Evolutionary conservation across 1,139 yeast species (phyloP).

Genomic region (Diutina scorzettiae): DNA sequence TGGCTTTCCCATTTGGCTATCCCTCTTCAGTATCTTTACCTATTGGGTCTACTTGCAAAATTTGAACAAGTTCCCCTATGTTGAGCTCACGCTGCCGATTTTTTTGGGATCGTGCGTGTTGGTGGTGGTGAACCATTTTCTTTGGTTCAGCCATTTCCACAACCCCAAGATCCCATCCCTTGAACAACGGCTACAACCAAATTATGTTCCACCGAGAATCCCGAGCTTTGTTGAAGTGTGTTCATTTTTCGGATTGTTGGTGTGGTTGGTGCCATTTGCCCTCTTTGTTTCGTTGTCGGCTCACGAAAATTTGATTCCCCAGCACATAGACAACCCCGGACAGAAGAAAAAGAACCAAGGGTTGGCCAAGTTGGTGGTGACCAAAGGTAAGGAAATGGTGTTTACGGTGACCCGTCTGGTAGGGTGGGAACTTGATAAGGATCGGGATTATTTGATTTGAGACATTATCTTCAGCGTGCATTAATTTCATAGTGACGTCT

Average conservation of each 20-base stretch:
- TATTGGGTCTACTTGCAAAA: slow-evolving; percentile 68
- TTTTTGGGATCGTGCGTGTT: slow-evolving; percentile 62
- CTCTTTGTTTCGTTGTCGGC: slow-evolving; percentile 88
- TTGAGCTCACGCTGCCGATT: slow-evolving; percentile 56
- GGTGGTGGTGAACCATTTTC: slow-evolving; percentile 69
- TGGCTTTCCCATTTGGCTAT: slow-evolving; percentile 60
- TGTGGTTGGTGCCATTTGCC: slow-evolving; percentile 92
- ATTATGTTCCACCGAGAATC: slow-evolving; percentile 53
- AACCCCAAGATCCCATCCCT: slow-evolving; percentile 50
- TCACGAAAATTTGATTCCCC: slow-evolving; percentile 79
- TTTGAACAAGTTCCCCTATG: slow-evolving; percentile 72
- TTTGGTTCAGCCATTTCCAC: slow-evolving; percentile 85
- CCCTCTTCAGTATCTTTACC: slow-evolving; percentile 54
- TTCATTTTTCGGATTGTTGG: slow-evolving; percentile 83
- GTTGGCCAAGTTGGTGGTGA: slow-evolving; percentile 55
- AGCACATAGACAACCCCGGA: slow-evolving; percentile 26
- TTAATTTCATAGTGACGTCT: too few relatives aligned
- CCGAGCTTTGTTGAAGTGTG: slow-evolving; percentile 85
- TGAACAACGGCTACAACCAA: slow-evolving; percentile 43
- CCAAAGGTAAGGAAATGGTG: slow-evolving; percentile 36
- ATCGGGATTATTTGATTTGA: slow-evolving; percentile 38
- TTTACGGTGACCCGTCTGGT: slow-evolving; percentile 37
- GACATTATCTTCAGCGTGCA: not conserved
- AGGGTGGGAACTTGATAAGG: slow-evolving; percentile 56
- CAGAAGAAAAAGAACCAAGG: slow-evolving; percentile 29